Evolutionary conservation across 208 protist species (phyloP).

Genomic region (Crithidia sp.): DNA sequence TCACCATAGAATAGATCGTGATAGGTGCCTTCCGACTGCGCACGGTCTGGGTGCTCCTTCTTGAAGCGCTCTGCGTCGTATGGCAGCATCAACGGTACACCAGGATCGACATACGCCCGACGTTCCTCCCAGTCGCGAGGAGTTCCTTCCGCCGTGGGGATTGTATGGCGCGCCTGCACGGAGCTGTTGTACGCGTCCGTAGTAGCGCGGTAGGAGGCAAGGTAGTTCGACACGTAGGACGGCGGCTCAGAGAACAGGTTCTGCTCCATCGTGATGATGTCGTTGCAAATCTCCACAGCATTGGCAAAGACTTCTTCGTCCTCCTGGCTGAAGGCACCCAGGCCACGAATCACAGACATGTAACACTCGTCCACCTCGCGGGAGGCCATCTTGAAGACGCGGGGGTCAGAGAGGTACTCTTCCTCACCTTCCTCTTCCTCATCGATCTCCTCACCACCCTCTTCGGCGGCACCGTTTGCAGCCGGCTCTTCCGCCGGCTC

Average conservation of each 20-base stretch:
- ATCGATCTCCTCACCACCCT: not conserved
- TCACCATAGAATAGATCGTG: conserved; percentile 83
- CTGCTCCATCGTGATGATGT: conserved; percentile 69
- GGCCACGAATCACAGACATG: conserved; percentile 49
- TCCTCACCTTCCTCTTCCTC: conserved; percentile 15
- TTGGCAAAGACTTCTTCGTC: conserved; percentile 39
- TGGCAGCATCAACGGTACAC: conserved; percentile 61
- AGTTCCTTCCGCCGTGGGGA: conserved; percentile 19
- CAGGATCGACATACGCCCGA: conserved; percentile 75
- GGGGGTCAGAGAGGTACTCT: conserved; percentile 21
- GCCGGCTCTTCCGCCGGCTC: conserved; percentile 6
- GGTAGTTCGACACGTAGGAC: conserved; percentile 40
- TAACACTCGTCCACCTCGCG: conserved; percentile 53
- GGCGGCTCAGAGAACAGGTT: conserved; percentile 73
- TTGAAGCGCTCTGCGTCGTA: conserved; percentile 51
- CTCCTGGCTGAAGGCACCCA: conserved; percentile 46
- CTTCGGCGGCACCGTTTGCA: not conserved
- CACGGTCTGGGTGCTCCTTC: conserved; percentile 34
- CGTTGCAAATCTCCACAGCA: conserved; percentile 48
- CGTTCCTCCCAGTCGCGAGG: conserved; percentile 36
- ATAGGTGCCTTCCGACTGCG: conserved; percentile 48
- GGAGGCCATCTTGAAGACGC: conserved; percentile 40
- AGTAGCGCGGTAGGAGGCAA: conserved; percentile 6
- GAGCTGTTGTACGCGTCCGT: conserved; percentile 21
- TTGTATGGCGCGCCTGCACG: conserved; percentile 9